Base-by-base conservation (phyloP, 1,284 basidiomycete species). In the Abortiporus biennis region DNA sequence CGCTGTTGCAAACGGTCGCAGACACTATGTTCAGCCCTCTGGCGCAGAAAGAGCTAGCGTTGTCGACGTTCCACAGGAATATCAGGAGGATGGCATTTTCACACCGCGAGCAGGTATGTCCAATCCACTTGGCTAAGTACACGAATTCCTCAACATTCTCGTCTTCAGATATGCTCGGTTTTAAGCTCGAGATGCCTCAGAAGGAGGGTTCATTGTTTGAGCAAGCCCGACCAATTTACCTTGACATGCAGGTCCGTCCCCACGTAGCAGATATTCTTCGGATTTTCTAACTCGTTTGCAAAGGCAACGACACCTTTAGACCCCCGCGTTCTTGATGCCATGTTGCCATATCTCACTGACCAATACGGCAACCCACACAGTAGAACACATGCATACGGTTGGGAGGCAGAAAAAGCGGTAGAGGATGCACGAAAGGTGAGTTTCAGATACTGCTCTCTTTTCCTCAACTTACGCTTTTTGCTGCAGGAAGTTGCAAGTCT, bases 311-410 rank as follows among this genome's bases (percentile, higher is more conserved):
- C 96, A 4, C 96, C 96, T 15, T 83, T 97, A 47, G 96, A 99
- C 62, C 96, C 96, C 22, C 84, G 96, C 46, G 96, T 99, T 3
- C 74, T 99, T 45, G 96, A 99, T 65, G 84, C 89, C 21, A 99
- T 99, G 95, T 72, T 99, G 42, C 96, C 96, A 0, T 97, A 80
- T 64, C 71, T 94, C 54, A 96, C 95, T 12, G 92, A 99, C 64
- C 92, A 94, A 63, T 99, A 88, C 58, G 96, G 96, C 5, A 99
- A 99, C 67, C 96, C 96, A 6, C 96, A 99, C 59, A 95, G 91
- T 58, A 81, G 94, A 46, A 99, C 96, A 22, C 96, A 99, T 64
- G 92, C 95, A 0, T 99, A 98, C 64, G 96, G 96, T 4, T 99
- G 96, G 96, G 96, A 99, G 65, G 92, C 95, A 4, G 96, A 99